Evolutionary conservation across 345 rosid species (phyloP), one percentile per base, ranked within the genome.

Genomic region (Melastoma malabathricum): DNA sequence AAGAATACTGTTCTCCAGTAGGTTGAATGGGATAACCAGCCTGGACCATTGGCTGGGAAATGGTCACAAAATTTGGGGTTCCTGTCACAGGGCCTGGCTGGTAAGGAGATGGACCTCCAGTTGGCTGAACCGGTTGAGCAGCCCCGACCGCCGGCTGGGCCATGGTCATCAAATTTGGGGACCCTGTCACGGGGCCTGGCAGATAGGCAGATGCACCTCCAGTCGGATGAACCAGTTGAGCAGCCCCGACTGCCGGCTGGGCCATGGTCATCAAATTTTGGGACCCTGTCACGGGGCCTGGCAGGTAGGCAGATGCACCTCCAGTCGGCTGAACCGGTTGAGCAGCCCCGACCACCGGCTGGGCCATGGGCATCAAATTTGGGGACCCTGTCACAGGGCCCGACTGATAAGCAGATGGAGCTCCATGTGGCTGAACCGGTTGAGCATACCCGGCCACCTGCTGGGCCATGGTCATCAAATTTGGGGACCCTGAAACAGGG

Each of bases 101-200:
- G 66, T 80, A 84, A 5, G 82, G 76, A 27, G 60, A 64, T 79
- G 18, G 81, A 23, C 16, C 74, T 81, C 8, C 82, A 84, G 20
- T 77, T 51, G 59, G 75, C n/a, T 51, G 68, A 79, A 52, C 64
- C 15, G 61, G 45, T 50, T 65, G 61, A 43, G 59, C 72, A 15
- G 41, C 49, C 82, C 82, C 31, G 6, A 27, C 31, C 31, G 6
- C 31, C 31, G 31, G n/a, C n/a, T n/a, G n/a, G 31, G 31, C 31
- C 3, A 27, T 27, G 3, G 31, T 27, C 31, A 27, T 6, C 31
- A 27, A 27, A 27, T 27, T 27, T 27, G 31, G 6, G 31, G 6
- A 27, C 31, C 31, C 31, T 27, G 31, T 27, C 31, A 27, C 31
- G 6, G 3, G 3, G 3, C 31, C 31, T 27, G 31, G 3, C 31